Conservation (phyloP, 1,284 basidiomycete genomes). For the Rhodotorula sp. region DNA sequence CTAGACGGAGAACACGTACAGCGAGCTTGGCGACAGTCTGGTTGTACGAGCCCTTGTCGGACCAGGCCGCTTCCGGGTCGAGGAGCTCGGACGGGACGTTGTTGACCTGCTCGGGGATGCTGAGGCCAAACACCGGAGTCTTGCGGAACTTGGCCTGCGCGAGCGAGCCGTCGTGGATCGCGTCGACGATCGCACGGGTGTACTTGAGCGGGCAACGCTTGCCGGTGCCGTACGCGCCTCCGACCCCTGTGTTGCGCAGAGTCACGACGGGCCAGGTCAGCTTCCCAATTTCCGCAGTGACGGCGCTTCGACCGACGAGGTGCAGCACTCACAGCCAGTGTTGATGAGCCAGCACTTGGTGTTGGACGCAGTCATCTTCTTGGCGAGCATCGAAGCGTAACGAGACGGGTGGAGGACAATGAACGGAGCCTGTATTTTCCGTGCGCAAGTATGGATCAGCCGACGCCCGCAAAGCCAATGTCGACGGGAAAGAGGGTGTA, state of each 20-base stretch:
- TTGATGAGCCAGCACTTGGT: slow-evolving; percentile 98
- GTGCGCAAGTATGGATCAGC: slow-evolving; percentile 44
- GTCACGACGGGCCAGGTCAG: slow-evolving; percentile 47
- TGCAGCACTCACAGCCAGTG: slow-evolving; percentile 64
- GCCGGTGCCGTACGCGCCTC: slow-evolving; percentile 80
- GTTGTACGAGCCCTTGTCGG: slow-evolving; percentile 8
- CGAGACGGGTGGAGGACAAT: slow-evolving; percentile 80
- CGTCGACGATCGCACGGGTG: slow-evolving; percentile 93
- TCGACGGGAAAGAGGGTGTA: too few species aligned
- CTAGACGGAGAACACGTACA: slow-evolving; percentile 37
- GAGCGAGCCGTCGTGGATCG: slow-evolving; percentile 91
- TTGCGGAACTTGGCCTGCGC: slow-evolving; percentile 80
- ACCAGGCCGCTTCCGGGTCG: slow-evolving; percentile 62
- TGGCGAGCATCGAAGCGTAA: slow-evolving; percentile 96
- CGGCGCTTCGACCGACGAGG: slow-evolving; percentile 47
- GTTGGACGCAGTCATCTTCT: slow-evolving; percentile 85
- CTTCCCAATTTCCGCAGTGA: background rate
- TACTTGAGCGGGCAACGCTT: slow-evolving; percentile 90
- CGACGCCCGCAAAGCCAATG: slow-evolving; percentile 58
- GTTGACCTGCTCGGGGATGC: slow-evolving; percentile 71
- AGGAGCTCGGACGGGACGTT: slow-evolving; percentile 81
- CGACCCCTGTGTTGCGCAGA: slow-evolving; percentile 66
- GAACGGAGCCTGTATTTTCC: slow-evolving; percentile 69
- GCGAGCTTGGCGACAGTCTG: slow-evolving; percentile 75
- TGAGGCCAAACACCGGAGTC: slow-evolving; percentile 56